Base-by-base conservation (phyloP, 129 eudicot genomes). In the Escallonia rubra region DNA sequence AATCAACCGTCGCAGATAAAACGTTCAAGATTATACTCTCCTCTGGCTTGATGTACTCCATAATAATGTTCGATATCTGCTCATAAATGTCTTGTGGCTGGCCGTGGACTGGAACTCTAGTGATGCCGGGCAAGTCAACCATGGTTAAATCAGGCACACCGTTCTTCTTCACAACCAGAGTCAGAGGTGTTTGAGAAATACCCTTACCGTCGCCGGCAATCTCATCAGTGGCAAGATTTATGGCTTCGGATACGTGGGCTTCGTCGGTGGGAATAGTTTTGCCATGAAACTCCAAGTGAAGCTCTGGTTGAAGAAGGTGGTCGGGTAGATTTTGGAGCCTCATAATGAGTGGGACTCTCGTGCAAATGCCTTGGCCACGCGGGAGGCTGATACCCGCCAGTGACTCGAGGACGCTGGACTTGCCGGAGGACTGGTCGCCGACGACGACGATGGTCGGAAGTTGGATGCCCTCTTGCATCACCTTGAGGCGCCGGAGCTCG, bases 401-500 rank as follows among this genome's bases (percentile, higher is more conserved):
- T 6, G 80, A 79, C 42, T 79, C 84, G 1, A 79, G 56, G 7
- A 79, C 80, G 61, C 76, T 71, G 3, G 72, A 65, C 58, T 69
- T 79, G 13, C 76, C 80, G 39, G 74, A 59, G 41, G 70, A 61
- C 13, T 74, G 80, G 54, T 79, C 74, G 4, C 80, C 84, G 8
- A 74, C 68, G 12, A 74, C 80, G 1, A 72, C 78, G 12, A 78
- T 78, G 7, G 74, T 71, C 42, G 82, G 82, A 3, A 78, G 78
- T 34, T 74, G 83, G 10, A 78, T 74, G 41, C 87, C 83, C 71
- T 82, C 81, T 54, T 78, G 66, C 69, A 68, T 74, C 53, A 82
- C 72, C 6, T 82, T 82, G 47, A 82, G 80, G 44, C 55, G 72
- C 1, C 80, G 82, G 42, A 81, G 86, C 12, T 69, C 55, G 70